phyloP scores from a whole-genome alignment of 768 basidiomycete species.

The Mrakia frigida region DNA sequence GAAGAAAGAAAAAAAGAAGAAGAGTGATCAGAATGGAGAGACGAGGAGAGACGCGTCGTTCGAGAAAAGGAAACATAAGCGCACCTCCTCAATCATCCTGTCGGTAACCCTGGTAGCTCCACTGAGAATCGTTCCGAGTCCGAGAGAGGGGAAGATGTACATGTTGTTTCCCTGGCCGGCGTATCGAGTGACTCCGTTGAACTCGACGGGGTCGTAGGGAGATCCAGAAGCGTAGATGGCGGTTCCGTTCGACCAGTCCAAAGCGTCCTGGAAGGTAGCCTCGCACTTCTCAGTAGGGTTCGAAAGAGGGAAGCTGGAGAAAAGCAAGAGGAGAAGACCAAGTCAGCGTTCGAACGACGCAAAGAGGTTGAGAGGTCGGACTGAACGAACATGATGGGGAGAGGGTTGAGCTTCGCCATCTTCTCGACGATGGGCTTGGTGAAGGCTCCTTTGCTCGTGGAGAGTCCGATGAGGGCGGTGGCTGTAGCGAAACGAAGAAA shows the following conservation, averaged over 20 bases:
- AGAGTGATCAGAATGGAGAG: too few relatives aligned
- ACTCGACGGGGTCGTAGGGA: slow-evolving; percentile 66
- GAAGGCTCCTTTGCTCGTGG: slow-evolving; percentile 80
- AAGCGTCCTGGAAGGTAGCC: slow-evolving; percentile 40
- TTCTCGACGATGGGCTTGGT: slow-evolving; percentile 60
- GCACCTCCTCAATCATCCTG: slow-evolving; percentile 81
- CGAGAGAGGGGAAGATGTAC: slow-evolving; percentile 55
- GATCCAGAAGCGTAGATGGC: slow-evolving; percentile 76
- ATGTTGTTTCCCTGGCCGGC: slow-evolving; percentile 81
- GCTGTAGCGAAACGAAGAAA: slow-evolving; percentile 40
- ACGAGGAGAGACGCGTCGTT: too few relatives aligned
- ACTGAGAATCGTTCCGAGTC: slow-evolving; percentile 67
- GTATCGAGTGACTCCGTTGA: slow-evolving; percentile 55
- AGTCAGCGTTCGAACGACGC: too few relatives aligned
- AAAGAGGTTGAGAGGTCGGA: too few relatives aligned
- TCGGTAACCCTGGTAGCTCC: slow-evolving; percentile 68
- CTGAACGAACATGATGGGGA: slow-evolving; percentile 84
- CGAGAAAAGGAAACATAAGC: slow-evolving; percentile 37
- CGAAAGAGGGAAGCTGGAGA: slow-evolving; percentile 85
- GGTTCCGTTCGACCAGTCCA: slow-evolving; percentile 55
- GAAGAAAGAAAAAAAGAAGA: background rate
- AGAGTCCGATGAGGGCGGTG: slow-evolving; percentile 81
- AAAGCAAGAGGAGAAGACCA: too few relatives aligned
- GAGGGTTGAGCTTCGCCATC: slow-evolving; percentile 68
- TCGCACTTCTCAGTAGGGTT: slow-evolving; percentile 59